Evolutionary conservation across 75 land plant genomes (phyloP), one percentile per base, ranked within the genome.

Genomic region (Isoetes taiwanensis): DNA sequence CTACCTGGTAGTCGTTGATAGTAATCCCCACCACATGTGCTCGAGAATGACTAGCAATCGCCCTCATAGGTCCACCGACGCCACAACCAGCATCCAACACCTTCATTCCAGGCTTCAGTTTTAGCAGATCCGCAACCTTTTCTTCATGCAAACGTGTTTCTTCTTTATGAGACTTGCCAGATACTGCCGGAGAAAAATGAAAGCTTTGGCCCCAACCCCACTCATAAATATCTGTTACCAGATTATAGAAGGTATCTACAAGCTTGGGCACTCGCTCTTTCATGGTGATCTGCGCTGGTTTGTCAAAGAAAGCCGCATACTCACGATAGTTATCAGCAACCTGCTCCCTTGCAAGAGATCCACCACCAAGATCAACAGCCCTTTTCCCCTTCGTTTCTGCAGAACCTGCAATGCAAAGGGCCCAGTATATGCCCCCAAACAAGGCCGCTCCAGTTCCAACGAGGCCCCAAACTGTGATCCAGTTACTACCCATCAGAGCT

Each of bases 131-230:
- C 48, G 66, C 96, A 56, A 79, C 91, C 55, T 67, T 64, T 67
- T 77, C 86, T 76, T 90, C 91, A 78, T 90, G 96, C 67, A 80
- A 34, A 56, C 78, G 64, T 41, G 91, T 90, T 71, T 77, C 81
- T 17, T 85, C 91, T 11, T 65, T 68, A 71, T 90, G 79, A 30
- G 83, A 75, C 55, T 74, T 68, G 24, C 83, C 86, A 1, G 74
- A 75, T 28, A 82, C 2, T 38, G 83, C 69, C 2, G 91, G 96
- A 29, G 96, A 81, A 76, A 90, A 90, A 57, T 90, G 96, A 77
- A 90, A 85, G 73, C 82, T 78, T 71, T 90, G 91, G 20, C 96
- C 96, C 96, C 96, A 90, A 0, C 96, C 96, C 96, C 96, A 90
- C 66, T 90, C 96, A 66, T 85, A 85, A 59, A 89, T 89, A 67